A percentile compares a stretch with the other conserved stretches of the same genome.
Conservation (phyloP, 1,284 basidiomycete genomes). For the Meira nashicola region DNA sequence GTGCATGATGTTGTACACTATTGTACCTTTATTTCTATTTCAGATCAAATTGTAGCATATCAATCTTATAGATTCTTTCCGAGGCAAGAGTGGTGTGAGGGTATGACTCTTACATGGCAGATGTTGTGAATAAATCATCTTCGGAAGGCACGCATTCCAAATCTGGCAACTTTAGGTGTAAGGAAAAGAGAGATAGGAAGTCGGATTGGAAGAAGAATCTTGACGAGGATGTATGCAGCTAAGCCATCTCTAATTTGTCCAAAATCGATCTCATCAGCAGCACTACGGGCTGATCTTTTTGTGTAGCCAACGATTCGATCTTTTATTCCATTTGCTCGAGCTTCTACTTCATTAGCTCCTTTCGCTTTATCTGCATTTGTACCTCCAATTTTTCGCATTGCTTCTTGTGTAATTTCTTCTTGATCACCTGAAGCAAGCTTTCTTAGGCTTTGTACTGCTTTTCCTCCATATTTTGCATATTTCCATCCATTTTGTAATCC, state of each 20-base stretch:
- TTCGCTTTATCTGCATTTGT: constrained; percentile 4
- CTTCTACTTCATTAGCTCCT: constrained; percentile 7
- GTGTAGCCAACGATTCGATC: constrained; percentile 8
- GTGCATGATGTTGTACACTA: too few relatives aligned
- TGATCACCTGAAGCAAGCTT: constrained; percentile 1
- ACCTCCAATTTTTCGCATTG: constrained; percentile 4
- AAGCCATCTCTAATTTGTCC: constrained; percentile 16
- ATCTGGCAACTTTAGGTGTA: constrained; percentile 13
- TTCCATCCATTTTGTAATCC: constrained; percentile 9
- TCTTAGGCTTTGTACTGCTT: too few relatives aligned
- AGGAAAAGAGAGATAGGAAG: constrained; percentile 14
- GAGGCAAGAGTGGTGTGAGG: too few relatives aligned
- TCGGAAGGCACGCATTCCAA: neutral
- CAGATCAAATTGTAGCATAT: too few relatives aligned
- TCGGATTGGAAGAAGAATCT: constrained; percentile 14
- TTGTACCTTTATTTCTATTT: too few relatives aligned
- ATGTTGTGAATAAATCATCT: neutral
- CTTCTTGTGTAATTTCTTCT: constrained; percentile 1
- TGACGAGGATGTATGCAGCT: constrained; percentile 16
- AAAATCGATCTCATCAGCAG: constrained; percentile 13
- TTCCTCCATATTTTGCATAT: constrained; percentile 8
- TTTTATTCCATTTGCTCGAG: neutral
- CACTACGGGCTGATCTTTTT: constrained; percentile 3
- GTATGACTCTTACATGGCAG: too few relatives aligned
- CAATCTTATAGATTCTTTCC: too few relatives aligned